These are phyloP conservation scores for Cercophora newfieldiana DNA, from an alignment of 495 filamentous ascomycete species.

Conservation along the genomic window DNA sequence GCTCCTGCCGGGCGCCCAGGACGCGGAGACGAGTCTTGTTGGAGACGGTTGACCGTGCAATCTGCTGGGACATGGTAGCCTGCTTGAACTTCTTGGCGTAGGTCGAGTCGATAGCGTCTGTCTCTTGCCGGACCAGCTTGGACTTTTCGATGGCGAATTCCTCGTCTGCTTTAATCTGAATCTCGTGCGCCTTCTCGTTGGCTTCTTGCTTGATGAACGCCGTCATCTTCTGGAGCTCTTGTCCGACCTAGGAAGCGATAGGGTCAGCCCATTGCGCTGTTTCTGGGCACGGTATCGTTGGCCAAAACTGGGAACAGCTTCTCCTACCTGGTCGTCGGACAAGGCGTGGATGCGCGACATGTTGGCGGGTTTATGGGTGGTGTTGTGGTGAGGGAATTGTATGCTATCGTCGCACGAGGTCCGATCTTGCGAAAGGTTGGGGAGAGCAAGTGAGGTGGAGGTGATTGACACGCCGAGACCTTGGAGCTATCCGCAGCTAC, in stretches of 20 bases:
- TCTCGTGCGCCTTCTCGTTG: conserved; percentile 92
- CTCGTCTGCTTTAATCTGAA: conserved; percentile 95
- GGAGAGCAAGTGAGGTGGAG: background rate
- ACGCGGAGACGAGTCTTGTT: conserved; percentile 93
- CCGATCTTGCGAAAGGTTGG: background rate
- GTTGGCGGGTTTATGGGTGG: conserved; percentile 41
- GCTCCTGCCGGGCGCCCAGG: conserved; percentile 78
- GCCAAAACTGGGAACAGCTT: background rate
- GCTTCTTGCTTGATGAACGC: conserved; percentile 99
- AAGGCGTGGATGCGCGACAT: conserved; percentile 94
- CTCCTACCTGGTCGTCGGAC: conserved; percentile 88
- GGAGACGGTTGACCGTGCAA: conserved; percentile 86
- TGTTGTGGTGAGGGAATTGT: conserved; percentile 27
- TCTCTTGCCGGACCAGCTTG: conserved; percentile 95
- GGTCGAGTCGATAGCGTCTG: conserved; percentile 79
- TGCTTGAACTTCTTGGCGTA: conserved; percentile 99
- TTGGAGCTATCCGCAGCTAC: background rate
- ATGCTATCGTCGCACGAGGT: conserved; percentile 2
- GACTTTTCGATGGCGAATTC: conserved; percentile 98
- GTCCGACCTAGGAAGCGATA: conserved; percentile 64
- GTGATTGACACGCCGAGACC: background rate
- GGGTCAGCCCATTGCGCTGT: background rate
- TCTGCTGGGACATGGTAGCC: conserved; percentile 95
- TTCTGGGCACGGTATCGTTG: conserved; percentile 1
- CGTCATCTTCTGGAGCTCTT: conserved; percentile 99